Evolutionary conservation across 73 alveolate genomes (phyloP).

Genomic region (Paramecium octaurelia): DNA sequence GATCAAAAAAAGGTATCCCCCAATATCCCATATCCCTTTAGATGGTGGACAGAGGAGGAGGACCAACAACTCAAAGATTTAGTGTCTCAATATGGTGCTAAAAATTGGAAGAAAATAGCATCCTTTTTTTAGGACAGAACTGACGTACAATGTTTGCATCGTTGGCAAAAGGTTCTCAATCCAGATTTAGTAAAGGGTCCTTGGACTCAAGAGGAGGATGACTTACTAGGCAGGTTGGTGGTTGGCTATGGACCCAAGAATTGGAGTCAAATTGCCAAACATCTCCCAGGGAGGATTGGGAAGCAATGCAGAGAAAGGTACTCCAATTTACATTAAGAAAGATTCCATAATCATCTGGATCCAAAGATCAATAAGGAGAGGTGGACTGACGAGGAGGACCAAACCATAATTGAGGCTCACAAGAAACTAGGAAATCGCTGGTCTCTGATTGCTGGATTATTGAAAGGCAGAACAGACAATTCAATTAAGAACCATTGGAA

Average conservation of each 20-base stretch:
- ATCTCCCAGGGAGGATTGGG: conserved; percentile 97
- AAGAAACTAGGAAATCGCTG: conserved; percentile 87
- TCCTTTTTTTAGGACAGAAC: conserved; percentile 73
- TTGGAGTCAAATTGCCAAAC: conserved; percentile 94
- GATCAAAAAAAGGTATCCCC: not conserved
- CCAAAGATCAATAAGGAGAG: conserved; percentile 88
- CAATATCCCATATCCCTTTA: not conserved
- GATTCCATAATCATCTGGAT: conserved; percentile 97
- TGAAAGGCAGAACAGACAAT: conserved; percentile 90
- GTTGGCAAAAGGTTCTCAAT: conserved; percentile 85
- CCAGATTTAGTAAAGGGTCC: conserved; percentile 92
- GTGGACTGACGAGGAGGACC: conserved; percentile 96
- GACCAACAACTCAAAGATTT: conserved; percentile 65
- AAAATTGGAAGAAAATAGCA: conserved; percentile 85
- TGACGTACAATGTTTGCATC: conserved; percentile 78
- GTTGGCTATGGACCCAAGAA: conserved; percentile 87
- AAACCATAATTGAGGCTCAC: conserved; percentile 87
- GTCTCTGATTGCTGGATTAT: conserved; percentile 87
- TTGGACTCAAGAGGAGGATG: conserved; percentile 95
- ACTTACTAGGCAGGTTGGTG: conserved; percentile 79
- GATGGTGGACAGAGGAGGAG: conserved; percentile 79
- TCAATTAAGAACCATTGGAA: conserved; percentile 93
- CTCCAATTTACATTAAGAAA: not conserved
- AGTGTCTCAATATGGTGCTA: conserved; percentile 69
- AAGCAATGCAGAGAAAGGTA: conserved; percentile 92